Evolutionary conservation across 129 eudicot species (phyloP), one percentile per base, ranked within the genome.

Genomic region (Centella asiatica): DNA sequence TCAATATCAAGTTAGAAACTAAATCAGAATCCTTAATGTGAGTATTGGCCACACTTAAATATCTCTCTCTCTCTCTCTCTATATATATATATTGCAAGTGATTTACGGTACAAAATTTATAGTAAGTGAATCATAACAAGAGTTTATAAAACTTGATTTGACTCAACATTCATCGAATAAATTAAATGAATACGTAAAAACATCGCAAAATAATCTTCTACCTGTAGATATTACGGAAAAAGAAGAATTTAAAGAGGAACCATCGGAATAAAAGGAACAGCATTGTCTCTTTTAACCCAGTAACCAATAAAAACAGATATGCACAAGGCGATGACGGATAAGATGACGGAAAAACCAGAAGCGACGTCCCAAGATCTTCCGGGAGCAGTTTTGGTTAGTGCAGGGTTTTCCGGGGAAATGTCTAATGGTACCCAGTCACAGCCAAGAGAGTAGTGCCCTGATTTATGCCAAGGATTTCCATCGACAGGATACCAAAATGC

Each of bases 391-490:
- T 70, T 57, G 10, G 60, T 15, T 60, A 31, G 62, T 27, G 57
- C 6, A 29, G 73, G 62, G 13, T 57, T 49, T 22, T 71, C 83
- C 0, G 74, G 24, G 46, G 65, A 29, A 18, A 83, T 64, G 2
- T 83, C 76, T 68, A 83, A 7, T 1, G 74, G 73, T 63, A 79
- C 69, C 90, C 90, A 83, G 29, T 76, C 82, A 61, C 85, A 83
- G 76, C 82, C 69, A 25, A 79, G 74, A 5, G 85, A 74, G 44
- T 76, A 83, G 50, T 83, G 90, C 2, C 76, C 83, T 5, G 85
- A 79, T 40, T 83, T 80, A 32, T 79, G 83, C 90, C 90, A 79
- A 22, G 90, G 90, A 27, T 76, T 83, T 32, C 90, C 83, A 44
- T 76, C 85, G 17, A 46, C 67, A 17, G 90, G 90, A 44, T 79